Percentiles rank a stretch among this genome's conserved stretches.
Evolutionary conservation across 768 basidiomycete species (phyloP).

Genomic region (Exidia glandulosa): DNA sequence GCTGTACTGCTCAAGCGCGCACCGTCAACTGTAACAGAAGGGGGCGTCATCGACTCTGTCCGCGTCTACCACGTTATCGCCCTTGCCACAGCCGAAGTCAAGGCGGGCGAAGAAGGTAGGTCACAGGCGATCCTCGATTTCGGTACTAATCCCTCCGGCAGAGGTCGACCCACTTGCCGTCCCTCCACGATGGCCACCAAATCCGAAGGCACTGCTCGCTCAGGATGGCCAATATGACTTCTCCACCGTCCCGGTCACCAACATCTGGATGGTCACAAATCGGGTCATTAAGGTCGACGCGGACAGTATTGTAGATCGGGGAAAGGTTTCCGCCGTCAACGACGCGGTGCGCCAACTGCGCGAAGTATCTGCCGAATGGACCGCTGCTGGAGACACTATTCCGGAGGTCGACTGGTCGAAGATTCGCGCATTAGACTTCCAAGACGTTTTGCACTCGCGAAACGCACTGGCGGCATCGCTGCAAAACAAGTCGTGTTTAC

Average conservation of each 20-base stretch:
- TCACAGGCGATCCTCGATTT: neutral
- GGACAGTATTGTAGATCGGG: conserved; percentile 53
- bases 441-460: conserved; percentile 62
- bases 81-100: conserved; percentile 53
- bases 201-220: conserved; percentile 32
- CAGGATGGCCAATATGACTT: conserved; percentile 58
- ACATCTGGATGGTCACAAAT: conserved; percentile 66
- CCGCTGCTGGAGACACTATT: conserved; percentile 23
- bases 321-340: conserved; percentile 50
- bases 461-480: conserved; percentile 37
- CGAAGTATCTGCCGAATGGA: conserved; percentile 47
- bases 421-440: conserved; percentile 80
- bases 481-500: conserved; percentile 34
- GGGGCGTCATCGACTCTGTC: conserved; percentile 35
- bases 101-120: conserved; percentile 43
- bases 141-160: conserved; percentile 15
- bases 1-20: conserved; percentile 64
- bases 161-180: conserved; percentile 48
- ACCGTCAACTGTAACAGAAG: conserved; percentile 32
- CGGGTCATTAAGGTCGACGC: conserved; percentile 69
- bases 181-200: conserved; percentile 72
- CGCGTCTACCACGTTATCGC: conserved; percentile 61
- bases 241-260: conserved; percentile 50
- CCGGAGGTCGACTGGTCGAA: conserved; percentile 81
- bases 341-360: conserved; percentile 43